Evolutionary conservation across 164 flowering plant genomes (phyloP), one percentile per base, ranked within the genome.

Genomic region (Magnolia sinica): DNA sequence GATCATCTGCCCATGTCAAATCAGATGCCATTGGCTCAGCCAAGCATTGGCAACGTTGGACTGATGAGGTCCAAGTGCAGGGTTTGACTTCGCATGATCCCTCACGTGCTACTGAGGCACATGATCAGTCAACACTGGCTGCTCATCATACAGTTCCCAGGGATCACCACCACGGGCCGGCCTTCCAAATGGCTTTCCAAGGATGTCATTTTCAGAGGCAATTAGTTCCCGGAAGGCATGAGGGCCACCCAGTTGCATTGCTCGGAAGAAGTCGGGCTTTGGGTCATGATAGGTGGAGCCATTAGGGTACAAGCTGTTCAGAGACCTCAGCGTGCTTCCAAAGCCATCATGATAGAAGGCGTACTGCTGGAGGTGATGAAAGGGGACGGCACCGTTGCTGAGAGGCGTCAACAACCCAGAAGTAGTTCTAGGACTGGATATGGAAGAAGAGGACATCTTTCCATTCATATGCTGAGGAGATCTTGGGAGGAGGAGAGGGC

Each of bases 371-470:
- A 83, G 74, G 64, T 85, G 89, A 81, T 83, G 86, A 82, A 89
- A 92, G 24, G 97, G 97, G 73, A 89, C 83, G 58, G 90, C 85
- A 64, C 92, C 91, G 80, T 71, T 88, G 70, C 90, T 87, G 37
- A 92, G 93, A 76, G 98, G 97, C 1, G 97, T 91, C n/a, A 93
- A 91, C 69, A 95, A 82, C 72, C 97, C 94, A 64, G 97, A 92
- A 49, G 87, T 78, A 52, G 93, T 87, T 3, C 88, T 88, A 0
- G 98, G 98, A 79, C 95, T 92, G 13, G 96, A 90, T 74, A 92
- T 93, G 19, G 94, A 92, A 66, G 95, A 91, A 75, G 94, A 93
- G 52, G 96, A 91, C 89, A 85, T 85, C 85, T 89, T 86, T 74
- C 94, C 96, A 80, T 83, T 89, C 51, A 87, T 79, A 77, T 92